Evolutionary conservation across 2,329 filamentous ascomycete genomes (phyloP).

Genomic region (Thyridium curvatum): DNA sequence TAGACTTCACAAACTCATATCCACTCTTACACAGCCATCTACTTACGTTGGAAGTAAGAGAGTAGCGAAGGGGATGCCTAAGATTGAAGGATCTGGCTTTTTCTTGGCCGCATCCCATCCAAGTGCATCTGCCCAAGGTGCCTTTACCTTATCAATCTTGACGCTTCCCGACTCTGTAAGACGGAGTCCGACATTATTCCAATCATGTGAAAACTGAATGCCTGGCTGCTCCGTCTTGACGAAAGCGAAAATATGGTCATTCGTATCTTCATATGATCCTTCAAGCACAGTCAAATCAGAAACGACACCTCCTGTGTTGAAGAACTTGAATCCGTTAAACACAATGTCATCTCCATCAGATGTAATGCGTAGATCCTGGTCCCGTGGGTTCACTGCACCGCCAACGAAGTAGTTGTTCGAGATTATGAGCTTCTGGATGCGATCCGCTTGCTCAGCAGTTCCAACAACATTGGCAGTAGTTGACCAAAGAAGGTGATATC

Average conservation of each 20-base stretch:
- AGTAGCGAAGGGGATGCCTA: constrained; percentile 47
- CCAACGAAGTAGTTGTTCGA: constrained; percentile 61
- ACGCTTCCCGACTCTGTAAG: constrained; percentile 59
- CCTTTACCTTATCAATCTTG: constrained; percentile 49
- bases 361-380: constrained; percentile 53
- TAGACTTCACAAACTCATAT: not conserved
- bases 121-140: constrained; percentile 54
- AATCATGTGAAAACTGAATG: constrained; percentile 54
- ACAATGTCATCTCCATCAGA: constrained; percentile 46
- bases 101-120: constrained; percentile 50
- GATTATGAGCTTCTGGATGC: constrained; percentile 49
- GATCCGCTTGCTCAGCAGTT: constrained; percentile 51
- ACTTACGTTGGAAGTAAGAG: constrained; percentile 52
- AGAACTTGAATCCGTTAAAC: constrained; percentile 58
- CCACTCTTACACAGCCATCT: not conserved
- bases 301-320: constrained; percentile 62
- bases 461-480: constrained; percentile 56
- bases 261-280: constrained; percentile 50
- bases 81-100: constrained; percentile 39
- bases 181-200: constrained; percentile 58
- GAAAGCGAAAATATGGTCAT: constrained; percentile 57
- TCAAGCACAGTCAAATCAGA: constrained; percentile 62
- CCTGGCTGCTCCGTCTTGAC: constrained; percentile 52
- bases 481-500: constrained; percentile 60
- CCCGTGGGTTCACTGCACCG: constrained; percentile 59